These are phyloP conservation scores for Scalesia atractyloides DNA, from an alignment of 129 eudicot genomes.

Conservation along the genomic window DNA sequence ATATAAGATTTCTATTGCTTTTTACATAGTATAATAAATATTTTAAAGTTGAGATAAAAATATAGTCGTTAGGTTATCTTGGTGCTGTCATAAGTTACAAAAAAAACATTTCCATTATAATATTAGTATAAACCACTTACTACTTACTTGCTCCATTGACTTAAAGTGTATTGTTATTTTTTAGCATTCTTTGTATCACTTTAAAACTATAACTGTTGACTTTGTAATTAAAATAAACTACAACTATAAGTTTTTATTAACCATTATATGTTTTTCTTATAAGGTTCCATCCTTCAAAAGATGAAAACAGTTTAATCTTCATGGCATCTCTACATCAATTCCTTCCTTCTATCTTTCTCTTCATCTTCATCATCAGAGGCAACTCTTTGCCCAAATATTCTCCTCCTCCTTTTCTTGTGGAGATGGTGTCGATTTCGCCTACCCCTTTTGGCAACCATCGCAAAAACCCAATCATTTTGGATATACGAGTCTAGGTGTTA, in stretches of 20 bases:
- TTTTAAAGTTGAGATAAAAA: not conserved
- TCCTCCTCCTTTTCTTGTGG: conserved; percentile 24
- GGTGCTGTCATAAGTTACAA: not conserved
- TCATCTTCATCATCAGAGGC: conserved; percentile 11
- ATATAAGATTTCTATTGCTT: too few relatives aligned
- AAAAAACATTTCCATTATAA: not conserved
- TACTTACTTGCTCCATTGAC: conserved; percentile 27
- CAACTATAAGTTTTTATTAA: not conserved
- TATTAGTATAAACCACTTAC: not conserved
- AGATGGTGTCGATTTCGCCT: not conserved
- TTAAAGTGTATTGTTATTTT: not conserved
- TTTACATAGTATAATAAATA: too few relatives aligned
- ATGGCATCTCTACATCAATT: conserved; percentile 27
- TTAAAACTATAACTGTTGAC: not conserved
- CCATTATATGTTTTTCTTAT: not conserved
- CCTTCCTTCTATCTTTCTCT: not conserved
- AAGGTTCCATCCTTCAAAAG: conserved; percentile 3
- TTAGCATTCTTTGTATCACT: not conserved
- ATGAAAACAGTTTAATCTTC: not conserved
- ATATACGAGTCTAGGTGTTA: conserved; percentile 16
- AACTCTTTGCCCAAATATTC: conserved; percentile 7
- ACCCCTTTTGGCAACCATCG: conserved; percentile 24
- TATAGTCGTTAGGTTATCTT: not conserved
- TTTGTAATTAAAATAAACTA: not conserved
- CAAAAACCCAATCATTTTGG: conserved; percentile 1